Percentiles rank a stretch among this genome's conserved stretches.
Evolutionary conservation across 352 stramenopile genomes (phyloP).

Genomic region (Blastocystis sp.): DNA sequence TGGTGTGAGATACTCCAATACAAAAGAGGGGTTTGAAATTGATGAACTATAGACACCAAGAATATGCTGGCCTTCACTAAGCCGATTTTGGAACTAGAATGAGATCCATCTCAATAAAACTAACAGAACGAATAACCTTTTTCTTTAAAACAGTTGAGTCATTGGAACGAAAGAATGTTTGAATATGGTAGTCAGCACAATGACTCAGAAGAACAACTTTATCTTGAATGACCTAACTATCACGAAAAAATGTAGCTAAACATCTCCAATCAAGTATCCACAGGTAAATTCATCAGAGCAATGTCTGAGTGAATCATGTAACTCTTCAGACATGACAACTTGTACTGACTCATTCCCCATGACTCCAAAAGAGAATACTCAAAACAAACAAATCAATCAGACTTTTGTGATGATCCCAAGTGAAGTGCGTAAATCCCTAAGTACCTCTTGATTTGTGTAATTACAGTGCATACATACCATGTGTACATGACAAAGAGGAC

Average conservation of each 20-base stretch:
- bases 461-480: conserved; percentile 25
- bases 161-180: not conserved
- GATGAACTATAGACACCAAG: not conserved
- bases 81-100: not conserved
- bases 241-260: not conserved
- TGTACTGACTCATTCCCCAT: not conserved
- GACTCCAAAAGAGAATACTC: not conserved
- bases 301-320: not conserved
- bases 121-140: not conserved
- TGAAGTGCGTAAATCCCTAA: conserved; percentile 52
- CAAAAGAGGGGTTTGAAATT: not conserved
- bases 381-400: conserved; percentile 41
- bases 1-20: not conserved
- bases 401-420: not conserved
- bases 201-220: not conserved
- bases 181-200: not conserved
- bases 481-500: conserved; percentile 26
- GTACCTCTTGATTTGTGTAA: conserved; percentile 50
- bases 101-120: not conserved
- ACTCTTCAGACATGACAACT: not conserved
- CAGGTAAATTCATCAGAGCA: not conserved
- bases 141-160: not conserved
- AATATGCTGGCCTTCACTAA: not conserved
- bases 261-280: not conserved
- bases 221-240: not conserved